Conservation (phyloP, 495 filamentous ascomycete species). For the Pseudoneurospora amorphoporcata region DNA sequence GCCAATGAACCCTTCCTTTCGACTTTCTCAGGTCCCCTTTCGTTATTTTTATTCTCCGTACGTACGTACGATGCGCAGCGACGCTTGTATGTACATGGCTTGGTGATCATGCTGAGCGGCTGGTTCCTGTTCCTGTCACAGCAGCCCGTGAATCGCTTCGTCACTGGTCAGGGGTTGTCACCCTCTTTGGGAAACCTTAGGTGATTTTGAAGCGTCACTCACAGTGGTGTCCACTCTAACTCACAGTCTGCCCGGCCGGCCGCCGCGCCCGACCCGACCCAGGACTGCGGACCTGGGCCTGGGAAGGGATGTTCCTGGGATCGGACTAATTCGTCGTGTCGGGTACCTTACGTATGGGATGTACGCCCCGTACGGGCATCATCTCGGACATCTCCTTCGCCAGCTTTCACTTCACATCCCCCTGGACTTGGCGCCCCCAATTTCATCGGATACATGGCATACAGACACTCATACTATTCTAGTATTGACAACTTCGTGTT, state of each 20-base stretch:
- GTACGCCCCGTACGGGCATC: not conserved
- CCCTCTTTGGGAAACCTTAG: not conserved
- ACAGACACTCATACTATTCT: not conserved
- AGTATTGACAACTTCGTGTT: not conserved
- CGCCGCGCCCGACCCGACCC: not conserved
- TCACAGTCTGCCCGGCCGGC: not conserved
- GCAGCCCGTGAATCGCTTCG: not conserved
- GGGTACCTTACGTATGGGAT: not conserved
- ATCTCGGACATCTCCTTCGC: not conserved
- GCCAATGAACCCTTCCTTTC: not conserved
- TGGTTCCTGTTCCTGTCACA: not conserved
- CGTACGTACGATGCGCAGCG: not conserved
- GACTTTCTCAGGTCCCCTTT: not conserved
- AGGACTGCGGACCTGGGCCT: not conserved
- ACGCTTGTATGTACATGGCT: not conserved
- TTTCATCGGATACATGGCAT: not conserved
- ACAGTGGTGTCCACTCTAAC: not conserved
- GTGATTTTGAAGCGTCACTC: not conserved
- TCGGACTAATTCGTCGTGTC: not conserved
- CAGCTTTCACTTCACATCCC: not conserved
- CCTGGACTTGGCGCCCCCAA: not conserved
- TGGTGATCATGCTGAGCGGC: not conserved
- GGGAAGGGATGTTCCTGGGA: not conserved
- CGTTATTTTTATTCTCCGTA: not conserved
- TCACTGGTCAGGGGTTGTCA: not conserved